phyloP scores from a whole-genome alignment of 768 basidiomycete species.

The Tephrocybe sp. region DNA sequence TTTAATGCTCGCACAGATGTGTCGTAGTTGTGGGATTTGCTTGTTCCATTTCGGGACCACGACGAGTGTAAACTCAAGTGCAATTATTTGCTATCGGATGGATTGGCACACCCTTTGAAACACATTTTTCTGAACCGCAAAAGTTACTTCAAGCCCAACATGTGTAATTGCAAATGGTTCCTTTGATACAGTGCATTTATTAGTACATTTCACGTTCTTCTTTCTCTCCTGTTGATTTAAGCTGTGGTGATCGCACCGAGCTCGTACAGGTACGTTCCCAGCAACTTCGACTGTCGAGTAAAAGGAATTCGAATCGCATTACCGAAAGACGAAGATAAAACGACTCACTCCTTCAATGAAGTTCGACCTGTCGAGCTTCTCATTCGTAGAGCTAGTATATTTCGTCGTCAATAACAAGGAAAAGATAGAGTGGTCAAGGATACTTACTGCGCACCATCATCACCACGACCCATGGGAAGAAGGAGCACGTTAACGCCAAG shows the following conservation, averaged over 20 bases:
- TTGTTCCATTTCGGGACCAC: too few relatives aligned
- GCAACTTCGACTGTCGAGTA: constrained; percentile 57
- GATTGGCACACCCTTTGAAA: too few relatives aligned
- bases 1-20: too few relatives aligned
- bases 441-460: constrained; percentile 91
- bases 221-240: background rate
- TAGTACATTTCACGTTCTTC: background rate
- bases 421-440: background rate
- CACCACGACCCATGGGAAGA: constrained; percentile 90
- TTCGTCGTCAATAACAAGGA: background rate
- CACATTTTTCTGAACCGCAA: too few relatives aligned
- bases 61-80: too few relatives aligned
- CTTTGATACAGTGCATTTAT: background rate
- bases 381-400: constrained; percentile 85
- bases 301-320: constrained; percentile 2
- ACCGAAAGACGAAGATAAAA: background rate
- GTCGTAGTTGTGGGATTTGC: too few relatives aligned
- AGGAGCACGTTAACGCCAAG: constrained; percentile 85
- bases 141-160: too few relatives aligned
- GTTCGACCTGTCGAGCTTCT: constrained; percentile 91
- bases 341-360: constrained; percentile 77
- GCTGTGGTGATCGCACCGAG: constrained; percentile 36
- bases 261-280: constrained; percentile 84
- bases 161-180: background rate
- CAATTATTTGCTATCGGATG: too few relatives aligned